A percentile compares a stretch with the other conserved stretches of the same genome.
Evolutionary conservation across 371 early-diverging fungal genomes (phyloP).

Genomic region (Lichtheimia hyalospora): DNA sequence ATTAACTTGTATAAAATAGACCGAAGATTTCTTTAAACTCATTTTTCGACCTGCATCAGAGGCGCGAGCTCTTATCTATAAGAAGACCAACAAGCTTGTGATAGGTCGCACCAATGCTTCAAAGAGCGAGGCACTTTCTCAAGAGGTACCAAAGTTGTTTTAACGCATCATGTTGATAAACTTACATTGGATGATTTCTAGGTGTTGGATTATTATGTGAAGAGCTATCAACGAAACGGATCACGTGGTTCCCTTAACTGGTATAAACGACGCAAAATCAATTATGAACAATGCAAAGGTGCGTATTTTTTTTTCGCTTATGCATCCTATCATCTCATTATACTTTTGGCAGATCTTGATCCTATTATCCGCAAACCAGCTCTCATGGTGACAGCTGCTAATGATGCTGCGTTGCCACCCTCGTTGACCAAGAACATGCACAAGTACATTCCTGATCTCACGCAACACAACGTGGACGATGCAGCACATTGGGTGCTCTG

Average conservation of each 20-base stretch:
- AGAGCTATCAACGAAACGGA: conserved; percentile 28
- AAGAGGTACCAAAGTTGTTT: conserved; percentile 12
- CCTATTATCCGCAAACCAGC: conserved; percentile 36
- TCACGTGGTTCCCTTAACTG: conserved; percentile 44
- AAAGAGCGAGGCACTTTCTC: conserved; percentile 26
- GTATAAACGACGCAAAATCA: conserved; percentile 41
- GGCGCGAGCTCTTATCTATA: conserved; percentile 21
- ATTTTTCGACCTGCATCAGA: conserved; percentile 32
- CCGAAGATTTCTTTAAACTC: conserved; percentile 31
- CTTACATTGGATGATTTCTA: not conserved
- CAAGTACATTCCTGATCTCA: conserved; percentile 34
- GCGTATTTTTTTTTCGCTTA: not conserved
- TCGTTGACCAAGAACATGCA: conserved; percentile 34
- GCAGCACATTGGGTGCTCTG: conserved; percentile 52
- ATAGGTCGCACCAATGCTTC: conserved; percentile 26
- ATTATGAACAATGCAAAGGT: conserved; percentile 44
- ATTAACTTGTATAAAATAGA: conserved; percentile 4
- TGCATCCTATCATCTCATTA: too few relatives aligned
- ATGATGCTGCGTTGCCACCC: conserved; percentile 42
- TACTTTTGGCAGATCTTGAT: conserved; percentile 16
- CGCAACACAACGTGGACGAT: conserved; percentile 26
- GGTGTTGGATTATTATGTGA: conserved; percentile 39
- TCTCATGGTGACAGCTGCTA: conserved; percentile 43
- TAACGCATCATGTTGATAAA: not conserved
- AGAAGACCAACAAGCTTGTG: conserved; percentile 17